A percentile compares a stretch with the other conserved stretches of the same genome.
Evolutionary conservation across 1,139 yeast species (phyloP).

Genomic region (Blastobotrys aristatus): DNA sequence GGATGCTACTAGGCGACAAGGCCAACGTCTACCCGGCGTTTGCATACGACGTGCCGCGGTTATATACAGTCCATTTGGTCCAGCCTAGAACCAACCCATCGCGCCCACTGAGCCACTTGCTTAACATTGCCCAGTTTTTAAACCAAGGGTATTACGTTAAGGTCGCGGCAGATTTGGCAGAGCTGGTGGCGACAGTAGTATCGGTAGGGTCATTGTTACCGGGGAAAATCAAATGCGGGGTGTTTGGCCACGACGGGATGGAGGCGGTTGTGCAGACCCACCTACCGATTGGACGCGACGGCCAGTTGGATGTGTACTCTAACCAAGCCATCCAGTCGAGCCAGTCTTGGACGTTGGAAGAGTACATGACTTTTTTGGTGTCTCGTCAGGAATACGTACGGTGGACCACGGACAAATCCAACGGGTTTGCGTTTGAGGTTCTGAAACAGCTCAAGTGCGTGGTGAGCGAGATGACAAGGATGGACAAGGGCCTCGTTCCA

Average conservation of each 20-base stretch:
- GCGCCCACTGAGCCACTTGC: background rate
- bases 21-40: background rate
- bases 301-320: background rate
- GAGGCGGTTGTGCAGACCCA: background rate
- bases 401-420: background rate
- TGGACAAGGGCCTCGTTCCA: no score
- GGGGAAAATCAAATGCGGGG: background rate
- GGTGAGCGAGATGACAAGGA: background rate
- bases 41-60: background rate
- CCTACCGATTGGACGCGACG: background rate
- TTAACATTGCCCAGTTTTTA: background rate
- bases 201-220: background rate
- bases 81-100: background rate
- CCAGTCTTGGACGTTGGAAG: no score
- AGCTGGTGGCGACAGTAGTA: background rate
- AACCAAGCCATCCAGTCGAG: background rate
- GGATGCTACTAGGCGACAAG: background rate
- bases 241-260: background rate
- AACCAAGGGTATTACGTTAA: background rate
- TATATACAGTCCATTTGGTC: background rate
- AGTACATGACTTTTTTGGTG: background rate
- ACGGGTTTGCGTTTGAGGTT: background rate
- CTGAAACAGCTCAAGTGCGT: background rate
- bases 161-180: background rate
- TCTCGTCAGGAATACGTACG: background rate